These are phyloP conservation scores for Acer negundo DNA, from an alignment of 345 rosid genomes.

Conservation along the genomic window DNA sequence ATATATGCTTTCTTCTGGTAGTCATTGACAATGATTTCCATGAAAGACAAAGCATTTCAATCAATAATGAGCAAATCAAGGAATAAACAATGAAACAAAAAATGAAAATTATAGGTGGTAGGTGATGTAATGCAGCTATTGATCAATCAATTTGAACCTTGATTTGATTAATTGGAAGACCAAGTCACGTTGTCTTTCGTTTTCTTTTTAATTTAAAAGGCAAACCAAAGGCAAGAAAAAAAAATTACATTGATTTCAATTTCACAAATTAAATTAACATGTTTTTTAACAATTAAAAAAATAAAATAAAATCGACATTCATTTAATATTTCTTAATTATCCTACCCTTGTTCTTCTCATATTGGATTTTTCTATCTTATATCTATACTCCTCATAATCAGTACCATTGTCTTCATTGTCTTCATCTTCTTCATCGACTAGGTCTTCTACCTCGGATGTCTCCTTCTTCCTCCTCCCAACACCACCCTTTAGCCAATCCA, in stretches of 20 bases:
- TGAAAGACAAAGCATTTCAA: neutral
- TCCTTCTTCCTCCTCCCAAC: slow-evolving; percentile 31
- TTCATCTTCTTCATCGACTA: slow-evolving; percentile 18
- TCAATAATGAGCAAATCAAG: neutral
- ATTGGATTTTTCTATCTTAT: slow-evolving; percentile 15
- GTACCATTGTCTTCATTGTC: slow-evolving; percentile 16
- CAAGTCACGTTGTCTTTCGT: neutral
- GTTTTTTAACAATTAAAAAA: slow-evolving; percentile 6
- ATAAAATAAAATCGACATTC: slow-evolving; percentile 5
- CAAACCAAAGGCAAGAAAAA: neutral
- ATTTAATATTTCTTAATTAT: slow-evolving; percentile 9
- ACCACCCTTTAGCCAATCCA: slow-evolving; percentile 51
- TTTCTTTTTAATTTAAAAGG: neutral
- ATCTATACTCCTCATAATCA: slow-evolving; percentile 25
- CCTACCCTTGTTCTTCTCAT: neutral
- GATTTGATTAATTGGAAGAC: neutral
- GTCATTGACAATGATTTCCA: neutral
- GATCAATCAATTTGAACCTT: too few relatives aligned
- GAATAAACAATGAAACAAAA: too few relatives aligned
- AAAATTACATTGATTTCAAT: neutral
- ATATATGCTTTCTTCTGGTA: neutral
- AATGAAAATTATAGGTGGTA: neutral
- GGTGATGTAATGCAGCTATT: too few relatives aligned
- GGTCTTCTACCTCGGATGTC: slow-evolving; percentile 13
- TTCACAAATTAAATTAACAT: neutral